phyloP scores from a whole-genome alignment of 2,329 filamentous ascomycete species.

The Aspergillus japonicus region DNA sequence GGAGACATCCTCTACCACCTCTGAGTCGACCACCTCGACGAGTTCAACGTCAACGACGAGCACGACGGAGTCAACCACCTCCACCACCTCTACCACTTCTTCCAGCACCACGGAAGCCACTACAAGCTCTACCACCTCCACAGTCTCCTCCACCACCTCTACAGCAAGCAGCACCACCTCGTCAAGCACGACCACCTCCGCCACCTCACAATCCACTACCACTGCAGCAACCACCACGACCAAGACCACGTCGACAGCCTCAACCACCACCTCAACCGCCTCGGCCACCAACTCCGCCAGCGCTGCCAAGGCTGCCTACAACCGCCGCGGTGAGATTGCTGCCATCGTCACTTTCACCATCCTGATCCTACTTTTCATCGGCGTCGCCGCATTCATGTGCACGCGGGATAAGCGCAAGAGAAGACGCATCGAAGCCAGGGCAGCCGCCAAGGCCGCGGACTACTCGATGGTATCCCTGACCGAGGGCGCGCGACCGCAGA shows the following conservation, averaged over 20 bases:
- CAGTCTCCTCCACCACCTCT: background rate
- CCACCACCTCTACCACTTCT: background rate
- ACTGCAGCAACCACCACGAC: constrained; percentile 5
- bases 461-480: constrained; percentile 5
- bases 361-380: background rate
- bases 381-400: background rate
- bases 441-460: background rate
- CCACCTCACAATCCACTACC: constrained; percentile 6
- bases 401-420: background rate
- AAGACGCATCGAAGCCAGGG: background rate
- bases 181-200: background rate
- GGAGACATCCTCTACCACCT: background rate
- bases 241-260: constrained; percentile 3
- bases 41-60: background rate
- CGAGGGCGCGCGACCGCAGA: background rate
- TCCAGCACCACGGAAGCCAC: background rate
- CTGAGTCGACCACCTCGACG: background rate
- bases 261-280: constrained; percentile 4
- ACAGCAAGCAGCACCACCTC: background rate
- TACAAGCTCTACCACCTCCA: background rate
- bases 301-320: background rate
- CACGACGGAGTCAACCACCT: background rate
- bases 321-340: constrained; percentile 5
- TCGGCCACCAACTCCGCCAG: constrained; percentile 4
- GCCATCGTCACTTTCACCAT: constrained; percentile 5